Base-by-base conservation (phyloP, 2,329 filamentous ascomycete species). In the Stagonosporopsis cucurbitacearum region DNA sequence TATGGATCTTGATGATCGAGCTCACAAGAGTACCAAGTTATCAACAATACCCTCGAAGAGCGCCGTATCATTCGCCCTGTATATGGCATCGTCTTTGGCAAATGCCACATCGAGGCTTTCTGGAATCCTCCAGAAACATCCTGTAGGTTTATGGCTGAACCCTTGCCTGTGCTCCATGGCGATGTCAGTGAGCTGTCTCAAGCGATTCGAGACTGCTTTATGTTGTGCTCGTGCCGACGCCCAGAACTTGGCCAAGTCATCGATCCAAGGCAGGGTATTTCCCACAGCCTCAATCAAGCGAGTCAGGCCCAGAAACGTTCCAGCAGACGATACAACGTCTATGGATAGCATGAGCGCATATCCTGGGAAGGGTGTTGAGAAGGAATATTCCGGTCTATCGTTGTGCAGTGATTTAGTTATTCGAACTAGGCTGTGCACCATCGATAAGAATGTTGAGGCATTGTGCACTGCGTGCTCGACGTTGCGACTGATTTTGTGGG, bases 271-370 rank as follows among this genome's bases (percentile, higher is more conserved):
- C 32, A 85, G 73, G 0, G 83, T 83, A 28, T 81, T 79, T 17
- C 77, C 65, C 45, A 89, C 80, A 11, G 81, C 79, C 9, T 83
- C 79, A 33, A 89, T 79, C 11, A 90, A 69, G 12, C 81, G 78
- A 0, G 79, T 73, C 6, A 87, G 70, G 0, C 62, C 63, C 4
- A 64, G 44, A 9, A 66, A 57, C 9, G 63, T 67, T 1, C 87
- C 85, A 5, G 82, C 84, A 0, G 87, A 84, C 12, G 85, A 85
- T 51, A 90, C 78, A 1, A 90, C 84, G 63, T 92, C 89, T 30
- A 88, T 79, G 0, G 88, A 87, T 43, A 86, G 82, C 30, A 87
- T 77, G 22, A 88, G 81, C 6, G 83, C 82, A 60, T 84, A 85
- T n/a, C 84, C 85, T 17, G 85, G 78, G 58, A 88, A 86, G 0